phyloP scores from a whole-genome alignment of 1,284 basidiomycete species.

The Bjerkandera adusta region DNA sequence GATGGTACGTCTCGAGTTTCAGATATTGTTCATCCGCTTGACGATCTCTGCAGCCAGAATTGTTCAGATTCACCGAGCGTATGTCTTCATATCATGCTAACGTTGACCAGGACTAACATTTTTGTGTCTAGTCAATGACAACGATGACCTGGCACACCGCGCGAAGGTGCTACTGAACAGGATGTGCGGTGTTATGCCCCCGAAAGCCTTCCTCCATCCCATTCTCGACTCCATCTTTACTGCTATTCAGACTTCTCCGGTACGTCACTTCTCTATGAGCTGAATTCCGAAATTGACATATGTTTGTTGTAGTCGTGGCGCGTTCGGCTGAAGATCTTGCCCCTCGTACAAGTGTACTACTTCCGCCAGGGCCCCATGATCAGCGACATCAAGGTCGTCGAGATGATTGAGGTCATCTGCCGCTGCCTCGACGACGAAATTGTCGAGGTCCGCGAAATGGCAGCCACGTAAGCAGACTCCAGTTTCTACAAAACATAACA shows the following conservation, averaged over 20 bases:
- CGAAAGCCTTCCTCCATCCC: conserved; percentile 52
- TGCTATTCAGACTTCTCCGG: conserved; percentile 64
- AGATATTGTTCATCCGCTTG: neutral
- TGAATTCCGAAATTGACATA: neutral
- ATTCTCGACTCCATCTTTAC: conserved; percentile 65
- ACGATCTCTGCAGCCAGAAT: conserved; percentile 49
- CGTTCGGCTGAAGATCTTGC: conserved; percentile 68
- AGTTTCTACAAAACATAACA: neutral
- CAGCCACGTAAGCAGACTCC: conserved; percentile 54
- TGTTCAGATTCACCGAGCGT: conserved; percentile 74
- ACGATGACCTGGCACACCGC: conserved; percentile 60
- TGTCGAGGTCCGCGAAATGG: conserved; percentile 75
- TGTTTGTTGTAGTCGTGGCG: conserved; percentile 64
- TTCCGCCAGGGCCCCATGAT: conserved; percentile 71
- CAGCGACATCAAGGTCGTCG: conserved; percentile 57
- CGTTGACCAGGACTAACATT: no score
- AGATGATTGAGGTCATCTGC: conserved; percentile 71
- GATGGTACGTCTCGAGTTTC: conserved; percentile 44
- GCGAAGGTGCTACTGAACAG: conserved; percentile 61
- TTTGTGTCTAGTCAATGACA: conserved; percentile 57
- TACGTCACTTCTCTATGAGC: conserved; percentile 31
- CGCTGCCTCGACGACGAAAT: conserved; percentile 72
- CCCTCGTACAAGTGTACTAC: conserved; percentile 81
- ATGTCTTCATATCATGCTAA: conserved; percentile 13
- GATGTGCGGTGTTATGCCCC: conserved; percentile 74